Percentiles rank a stretch among this genome's conserved stretches.
Conservation (phyloP, 2,329 filamentous ascomycete species). For the Epichloe sylvatica region DNA sequence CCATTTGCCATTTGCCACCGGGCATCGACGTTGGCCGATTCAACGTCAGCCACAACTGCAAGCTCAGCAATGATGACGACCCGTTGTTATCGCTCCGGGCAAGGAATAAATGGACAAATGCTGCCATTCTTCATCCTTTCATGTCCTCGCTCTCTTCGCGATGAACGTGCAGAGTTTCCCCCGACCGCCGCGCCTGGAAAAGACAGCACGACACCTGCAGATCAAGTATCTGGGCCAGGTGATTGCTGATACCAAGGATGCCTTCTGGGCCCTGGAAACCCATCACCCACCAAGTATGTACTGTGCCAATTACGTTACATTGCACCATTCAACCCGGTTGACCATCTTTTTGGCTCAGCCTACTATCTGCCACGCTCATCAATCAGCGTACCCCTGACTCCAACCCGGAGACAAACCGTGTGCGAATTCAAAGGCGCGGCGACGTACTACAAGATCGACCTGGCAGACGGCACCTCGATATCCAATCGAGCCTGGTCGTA, state of each 20-base stretch:
- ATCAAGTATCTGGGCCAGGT: slow-evolving; percentile 40
- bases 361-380: slow-evolving; percentile 45
- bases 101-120: too few relatives aligned
- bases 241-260: slow-evolving; percentile 44
- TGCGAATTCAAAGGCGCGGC: slow-evolving; percentile 50
- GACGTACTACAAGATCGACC: slow-evolving; percentile 40
- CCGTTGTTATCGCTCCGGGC: not conserved
- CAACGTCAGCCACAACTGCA: not conserved
- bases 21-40: too few relatives aligned
- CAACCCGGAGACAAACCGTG: slow-evolving; percentile 30
- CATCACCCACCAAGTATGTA: slow-evolving; percentile 45
- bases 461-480: slow-evolving; percentile 27
- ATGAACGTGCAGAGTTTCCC: slow-evolving; percentile 42
- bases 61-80: not conserved
- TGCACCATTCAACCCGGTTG: not conserved
- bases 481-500: slow-evolving; percentile 46
- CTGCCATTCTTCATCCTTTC: not conserved
- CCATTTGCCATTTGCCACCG: too few relatives aligned
- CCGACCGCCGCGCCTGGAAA: slow-evolving; percentile 42
- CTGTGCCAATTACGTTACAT: too few relatives aligned
- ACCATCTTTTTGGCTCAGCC: slow-evolving; percentile 20
- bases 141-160: not conserved
- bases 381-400: slow-evolving; percentile 31
- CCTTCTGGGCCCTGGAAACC: slow-evolving; percentile 49
- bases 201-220: slow-evolving; percentile 37